Evolutionary conservation across 495 filamentous ascomycete species (phyloP).

Genomic region (Amphirosellinia nigrospora): DNA sequence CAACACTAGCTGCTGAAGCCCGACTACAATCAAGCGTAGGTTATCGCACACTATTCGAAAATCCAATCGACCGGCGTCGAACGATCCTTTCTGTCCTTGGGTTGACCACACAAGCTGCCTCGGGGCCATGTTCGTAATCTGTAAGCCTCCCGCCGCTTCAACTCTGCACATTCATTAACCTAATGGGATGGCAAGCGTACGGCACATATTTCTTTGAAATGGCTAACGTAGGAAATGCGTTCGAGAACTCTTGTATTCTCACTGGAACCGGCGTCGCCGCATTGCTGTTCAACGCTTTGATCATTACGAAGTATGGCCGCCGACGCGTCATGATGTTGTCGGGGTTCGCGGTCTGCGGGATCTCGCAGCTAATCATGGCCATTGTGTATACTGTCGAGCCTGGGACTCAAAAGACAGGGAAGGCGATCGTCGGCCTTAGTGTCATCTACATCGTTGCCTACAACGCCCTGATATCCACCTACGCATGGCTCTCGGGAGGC

Average conservation of each 20-base stretch:
- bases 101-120: constrained; percentile 62
- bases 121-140: constrained; percentile 68
- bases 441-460: constrained; percentile 64
- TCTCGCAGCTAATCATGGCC: constrained; percentile 61
- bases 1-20: constrained; percentile 58
- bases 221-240: constrained; percentile 63
- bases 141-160: constrained; percentile 31
- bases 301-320: constrained; percentile 61
- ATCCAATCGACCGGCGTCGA: constrained; percentile 59
- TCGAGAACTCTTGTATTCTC: constrained; percentile 64
- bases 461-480: constrained; percentile 61
- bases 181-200: constrained; percentile 49
- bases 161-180: background rate
- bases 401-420: constrained; percentile 54
- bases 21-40: constrained; percentile 48
- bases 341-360: constrained; percentile 60
- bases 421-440: constrained; percentile 59
- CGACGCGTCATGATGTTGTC: constrained; percentile 58
- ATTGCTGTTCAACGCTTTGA: constrained; percentile 58
- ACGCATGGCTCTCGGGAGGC: constrained; percentile 67
- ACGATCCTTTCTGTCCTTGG: constrained; percentile 57
- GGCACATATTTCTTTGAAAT: constrained; percentile 72
- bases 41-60: constrained; percentile 59
- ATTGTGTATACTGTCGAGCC: constrained; percentile 58
- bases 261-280: constrained; percentile 62